Evolutionary conservation across 306 rosid species (phyloP), one percentile per base, ranked within the genome.

Genomic region (Betula pendula): DNA sequence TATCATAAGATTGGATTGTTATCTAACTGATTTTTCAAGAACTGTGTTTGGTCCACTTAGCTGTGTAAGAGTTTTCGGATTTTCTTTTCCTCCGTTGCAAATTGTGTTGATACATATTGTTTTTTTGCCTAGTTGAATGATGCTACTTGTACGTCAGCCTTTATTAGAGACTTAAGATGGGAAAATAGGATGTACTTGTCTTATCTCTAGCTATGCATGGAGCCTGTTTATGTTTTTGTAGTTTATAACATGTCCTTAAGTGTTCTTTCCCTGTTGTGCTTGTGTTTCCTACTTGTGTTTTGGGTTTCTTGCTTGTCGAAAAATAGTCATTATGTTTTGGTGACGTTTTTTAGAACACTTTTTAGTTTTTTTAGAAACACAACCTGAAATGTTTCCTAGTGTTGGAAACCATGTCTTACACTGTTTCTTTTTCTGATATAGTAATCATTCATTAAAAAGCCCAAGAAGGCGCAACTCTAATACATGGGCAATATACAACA

Each of bases 11-110:
- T 49, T 12, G 35, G 4, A 58, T 66, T 43, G 29, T 48, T 63
- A 40, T 48, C 16, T 66, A 81, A 63, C 38, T 27, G 31, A 44
- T 53, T 55, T 40, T 60, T 72, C 16, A 55, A 65, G 70, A 63
- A 22, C 53, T 25, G 52, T 9, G 12, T 68, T 76, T 82, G 16
- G 10, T 59, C 20, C 51, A 9, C 20, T 11, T 29, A 14, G 0
- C 27, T 24, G 8, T 50, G 8, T 19, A 17, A 65, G 0, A 8
- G 15, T 17, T 63, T 65, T 65, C 20, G 20, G 15, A 2, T 17
- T 56, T 63, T 27, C 19, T 35, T 16, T 16, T 35, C 68, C 12
- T 29, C 40, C 8, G 24, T 4, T 7, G 70, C 70, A 19, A 9
- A 19, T 19, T 16, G 48, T 35, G 24, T 65, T 19, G 47, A 19